Evolutionary conservation across 495 filamentous ascomycete genomes (phyloP).

Genomic region (Chlorociboria aeruginascens): DNA sequence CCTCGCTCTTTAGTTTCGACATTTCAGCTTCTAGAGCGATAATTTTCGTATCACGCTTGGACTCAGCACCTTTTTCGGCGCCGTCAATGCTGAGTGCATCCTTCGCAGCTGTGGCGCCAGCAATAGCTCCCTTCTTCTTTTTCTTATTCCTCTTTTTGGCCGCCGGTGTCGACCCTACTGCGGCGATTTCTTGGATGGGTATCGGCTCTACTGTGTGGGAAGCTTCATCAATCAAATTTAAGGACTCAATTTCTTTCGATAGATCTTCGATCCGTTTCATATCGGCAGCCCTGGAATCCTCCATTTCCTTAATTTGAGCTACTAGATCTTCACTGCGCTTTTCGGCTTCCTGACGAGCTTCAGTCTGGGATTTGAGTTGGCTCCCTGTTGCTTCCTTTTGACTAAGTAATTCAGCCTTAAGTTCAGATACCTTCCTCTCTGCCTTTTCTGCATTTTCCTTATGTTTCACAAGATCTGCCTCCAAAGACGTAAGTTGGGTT

Average conservation of each 20-base stretch:
- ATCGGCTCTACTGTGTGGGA: constrained; percentile 10
- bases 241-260: constrained; percentile 6
- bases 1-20: constrained; percentile 25
- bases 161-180: constrained; percentile 18
- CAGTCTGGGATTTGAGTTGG: constrained; percentile 16
- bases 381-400: constrained; percentile 10
- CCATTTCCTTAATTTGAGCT: constrained; percentile 12
- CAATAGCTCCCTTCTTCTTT: constrained; percentile 68
- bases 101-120: constrained; percentile 8
- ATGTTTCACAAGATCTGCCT: constrained; percentile 10
- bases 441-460: constrained; percentile 10
- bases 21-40: constrained; percentile 16
- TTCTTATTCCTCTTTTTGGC: constrained; percentile 78
- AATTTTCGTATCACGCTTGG: neutral
- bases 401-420: constrained; percentile 8
- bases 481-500: constrained; percentile 25
- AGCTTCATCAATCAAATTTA: neutral
- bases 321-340: constrained; percentile 3
- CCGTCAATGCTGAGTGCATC: constrained; percentile 6
- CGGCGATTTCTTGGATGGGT: constrained; percentile 11
- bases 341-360: constrained; percentile 10
- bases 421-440: constrained; percentile 1
- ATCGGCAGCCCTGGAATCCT: constrained; percentile 6
- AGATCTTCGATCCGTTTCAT: constrained; percentile 26
- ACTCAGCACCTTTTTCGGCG: constrained; percentile 12